phyloP scores from a whole-genome alignment of 208 protist species.

The Jaenimonas drosophilae region DNA sequence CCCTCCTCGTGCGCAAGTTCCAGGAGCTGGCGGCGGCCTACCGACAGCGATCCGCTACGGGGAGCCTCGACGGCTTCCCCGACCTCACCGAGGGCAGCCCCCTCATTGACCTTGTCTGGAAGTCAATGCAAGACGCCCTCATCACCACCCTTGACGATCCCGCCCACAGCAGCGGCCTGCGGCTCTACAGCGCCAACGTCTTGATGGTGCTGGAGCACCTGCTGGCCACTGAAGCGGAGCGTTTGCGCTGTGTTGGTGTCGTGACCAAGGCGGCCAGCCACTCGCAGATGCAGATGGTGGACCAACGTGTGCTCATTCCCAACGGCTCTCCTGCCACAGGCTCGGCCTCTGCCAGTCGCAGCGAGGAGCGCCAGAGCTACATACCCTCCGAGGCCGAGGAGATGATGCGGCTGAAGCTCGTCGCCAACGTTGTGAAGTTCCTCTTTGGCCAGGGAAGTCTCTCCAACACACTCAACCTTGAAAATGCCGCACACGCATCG shows the following conservation, averaged over 20 bases:
- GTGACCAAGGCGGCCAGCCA: constrained; percentile 9
- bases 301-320: too few species aligned
- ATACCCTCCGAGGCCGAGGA: constrained; percentile 56
- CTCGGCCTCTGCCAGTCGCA: too few species aligned
- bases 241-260: constrained; percentile 48
- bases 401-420: constrained; percentile 42
- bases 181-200: constrained; percentile 56
- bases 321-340: too few species aligned
- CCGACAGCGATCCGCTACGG: constrained; percentile 4
- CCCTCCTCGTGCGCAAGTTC: constrained; percentile 63
- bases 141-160: background rate
- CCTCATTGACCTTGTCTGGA: constrained; percentile 64
- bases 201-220: constrained; percentile 46
- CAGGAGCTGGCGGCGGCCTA: constrained; percentile 44
- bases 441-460: too few species aligned
- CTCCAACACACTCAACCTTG: too few species aligned
- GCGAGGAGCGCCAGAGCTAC: constrained; percentile 10
- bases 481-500: constrained; percentile 11
- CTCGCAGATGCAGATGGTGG: too few species aligned
- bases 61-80: constrained; percentile 9
- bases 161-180: constrained; percentile 3
- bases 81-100: constrained; percentile 60
- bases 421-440: constrained; percentile 71
- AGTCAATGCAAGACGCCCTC: constrained; percentile 36
- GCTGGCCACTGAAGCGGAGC: constrained; percentile 55